Evolutionary conservation across 768 basidiomycete genomes (phyloP).

Genomic region (Mycena rebaudengoi): DNA sequence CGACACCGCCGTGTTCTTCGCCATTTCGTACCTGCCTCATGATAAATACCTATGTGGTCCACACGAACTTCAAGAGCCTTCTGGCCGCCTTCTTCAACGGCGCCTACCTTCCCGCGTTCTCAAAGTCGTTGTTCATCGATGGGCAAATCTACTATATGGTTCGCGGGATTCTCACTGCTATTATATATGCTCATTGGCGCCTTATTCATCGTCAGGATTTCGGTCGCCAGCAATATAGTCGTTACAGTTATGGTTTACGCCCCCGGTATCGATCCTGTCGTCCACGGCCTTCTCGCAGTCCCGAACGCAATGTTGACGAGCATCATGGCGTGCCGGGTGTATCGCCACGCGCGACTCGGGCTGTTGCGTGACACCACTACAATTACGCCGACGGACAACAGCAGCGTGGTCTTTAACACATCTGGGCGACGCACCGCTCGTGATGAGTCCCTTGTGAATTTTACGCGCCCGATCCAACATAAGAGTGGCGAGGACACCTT

Average conservation of each 20-base stretch:
- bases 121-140: neutral
- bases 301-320: conserved; percentile 6
- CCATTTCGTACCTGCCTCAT: conserved; percentile 8
- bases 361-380: conserved; percentile 26
- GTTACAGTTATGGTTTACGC: neutral
- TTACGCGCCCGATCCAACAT: no score
- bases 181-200: neutral
- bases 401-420: no score
- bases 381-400: no score
- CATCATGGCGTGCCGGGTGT: conserved; percentile 15
- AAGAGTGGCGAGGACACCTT: no score
- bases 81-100: neutral
- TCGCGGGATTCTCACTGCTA: neutral
- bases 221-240: neutral
- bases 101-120: neutral
- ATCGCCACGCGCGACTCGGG: conserved; percentile 1
- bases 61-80: no score
- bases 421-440: no score
- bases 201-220: neutral
- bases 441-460: no score
- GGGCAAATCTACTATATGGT: conserved; percentile 4
- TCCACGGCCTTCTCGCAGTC: neutral
- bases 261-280: neutral
- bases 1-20: conserved; percentile 41
- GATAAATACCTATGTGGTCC: neutral